phyloP scores from a whole-genome alignment of 306 rosid species.

The Trichosanthes truncata region DNA sequence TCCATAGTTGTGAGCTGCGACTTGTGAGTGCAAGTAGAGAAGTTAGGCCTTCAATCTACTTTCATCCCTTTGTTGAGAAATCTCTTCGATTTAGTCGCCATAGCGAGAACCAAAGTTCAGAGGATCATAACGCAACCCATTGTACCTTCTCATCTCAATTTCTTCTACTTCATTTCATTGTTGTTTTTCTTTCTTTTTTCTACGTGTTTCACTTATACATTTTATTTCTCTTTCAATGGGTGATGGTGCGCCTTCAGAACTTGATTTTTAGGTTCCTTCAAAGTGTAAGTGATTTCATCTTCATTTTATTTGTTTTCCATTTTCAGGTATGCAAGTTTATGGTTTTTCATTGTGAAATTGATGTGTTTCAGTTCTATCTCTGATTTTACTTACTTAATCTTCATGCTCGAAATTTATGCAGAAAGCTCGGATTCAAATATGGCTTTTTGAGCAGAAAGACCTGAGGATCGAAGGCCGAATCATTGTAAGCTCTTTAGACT shows the following conservation, averaged over 20 bases:
- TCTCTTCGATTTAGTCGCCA: slow-evolving; percentile 13
- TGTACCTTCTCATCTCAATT: slow-evolving; percentile 22
- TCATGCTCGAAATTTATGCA: slow-evolving; percentile 7
- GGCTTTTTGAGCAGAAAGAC: slow-evolving; percentile 82
- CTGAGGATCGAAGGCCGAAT: slow-evolving; percentile 74
- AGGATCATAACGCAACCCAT: slow-evolving; percentile 94
- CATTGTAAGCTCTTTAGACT: slow-evolving; percentile 36
- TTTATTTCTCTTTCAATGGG: not conserved
- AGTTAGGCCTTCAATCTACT: not conserved
- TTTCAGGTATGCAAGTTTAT: not conserved
- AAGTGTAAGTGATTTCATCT: slow-evolving; percentile 36
- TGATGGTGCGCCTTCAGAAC: slow-evolving; percentile 33
- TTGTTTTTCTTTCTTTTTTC: not conserved
- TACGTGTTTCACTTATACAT: not conserved
- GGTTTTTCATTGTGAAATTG: not conserved
- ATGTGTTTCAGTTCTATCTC: not conserved
- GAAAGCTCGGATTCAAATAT: slow-evolving; percentile 82
- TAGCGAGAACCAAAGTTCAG: slow-evolving; percentile 95
- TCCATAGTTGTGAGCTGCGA: not conserved
- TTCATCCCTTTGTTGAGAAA: not conserved
- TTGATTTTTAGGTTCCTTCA: slow-evolving; percentile 88
- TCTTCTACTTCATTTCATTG: not conserved
- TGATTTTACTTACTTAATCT: not conserved
- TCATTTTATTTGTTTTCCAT: not conserved
- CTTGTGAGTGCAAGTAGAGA: not conserved